Evolutionary conservation across 1,284 basidiomycete genomes (phyloP).

Genomic region (Exobasidium rhododendri): DNA sequence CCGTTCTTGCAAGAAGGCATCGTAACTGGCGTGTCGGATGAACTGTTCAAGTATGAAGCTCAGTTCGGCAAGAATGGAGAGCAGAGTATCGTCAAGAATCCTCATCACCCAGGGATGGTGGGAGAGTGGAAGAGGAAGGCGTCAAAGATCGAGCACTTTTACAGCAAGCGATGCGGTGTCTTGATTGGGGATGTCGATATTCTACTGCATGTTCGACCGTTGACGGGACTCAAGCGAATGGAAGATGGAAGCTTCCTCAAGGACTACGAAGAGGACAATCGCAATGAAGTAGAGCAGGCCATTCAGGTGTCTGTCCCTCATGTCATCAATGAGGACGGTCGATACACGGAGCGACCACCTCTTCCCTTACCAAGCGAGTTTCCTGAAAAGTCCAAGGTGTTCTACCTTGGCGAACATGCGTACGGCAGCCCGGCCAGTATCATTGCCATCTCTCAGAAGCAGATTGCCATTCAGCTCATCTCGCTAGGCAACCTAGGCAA

Average conservation of each 20-base stretch:
- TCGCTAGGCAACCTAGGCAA: slow-evolving; percentile 44
- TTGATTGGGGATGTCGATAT: slow-evolving; percentile 70
- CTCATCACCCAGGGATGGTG: slow-evolving; percentile 41
- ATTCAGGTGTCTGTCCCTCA: slow-evolving; percentile 56
- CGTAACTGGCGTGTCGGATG: slow-evolving; percentile 82
- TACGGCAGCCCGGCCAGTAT: slow-evolving; percentile 96
- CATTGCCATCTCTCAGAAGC: slow-evolving; percentile 62
- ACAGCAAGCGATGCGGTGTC: slow-evolving; percentile 86
- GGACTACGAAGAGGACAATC: slow-evolving; percentile 73
- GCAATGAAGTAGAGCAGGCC: slow-evolving; percentile 80
- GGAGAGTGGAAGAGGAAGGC: slow-evolving; percentile 61
- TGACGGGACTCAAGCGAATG: slow-evolving; percentile 74
- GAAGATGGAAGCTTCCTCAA: slow-evolving; percentile 88
- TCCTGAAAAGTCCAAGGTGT: slow-evolving; percentile 82
- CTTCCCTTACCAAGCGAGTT: slow-evolving; percentile 83
- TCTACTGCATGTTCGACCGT: slow-evolving; percentile 50
- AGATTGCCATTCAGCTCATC: slow-evolving; percentile 42
- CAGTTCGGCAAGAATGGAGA: slow-evolving; percentile 28
- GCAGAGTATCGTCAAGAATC: slow-evolving; percentile 30
- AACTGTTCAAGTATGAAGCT: slow-evolving; percentile 71
- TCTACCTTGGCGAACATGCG: slow-evolving; percentile 88
- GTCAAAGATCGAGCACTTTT: slow-evolving; percentile 69
- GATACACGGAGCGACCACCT: slow-evolving; percentile 63
- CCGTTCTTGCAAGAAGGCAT: slow-evolving; percentile 90
- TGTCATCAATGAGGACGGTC: slow-evolving; percentile 43